These are phyloP conservation scores for Phyllosticta paracitricarpa DNA, from an alignment of 2,329 filamentous ascomycete genomes.

Conservation along the genomic window DNA sequence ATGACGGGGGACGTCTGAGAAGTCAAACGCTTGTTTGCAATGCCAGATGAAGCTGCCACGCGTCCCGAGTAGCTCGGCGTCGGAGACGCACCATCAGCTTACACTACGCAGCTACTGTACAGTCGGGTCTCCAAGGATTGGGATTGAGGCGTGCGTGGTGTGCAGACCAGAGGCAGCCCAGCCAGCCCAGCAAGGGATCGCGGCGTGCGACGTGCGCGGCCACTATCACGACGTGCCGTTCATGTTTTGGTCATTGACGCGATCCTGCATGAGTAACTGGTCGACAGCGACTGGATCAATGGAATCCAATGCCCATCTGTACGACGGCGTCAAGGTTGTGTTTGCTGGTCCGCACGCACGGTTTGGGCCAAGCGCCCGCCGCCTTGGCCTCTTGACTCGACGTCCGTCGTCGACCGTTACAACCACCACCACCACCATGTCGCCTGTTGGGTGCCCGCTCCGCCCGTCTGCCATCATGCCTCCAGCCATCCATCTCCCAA, in stretches of 20 bases:
- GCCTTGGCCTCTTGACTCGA: background rate
- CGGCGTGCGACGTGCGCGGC: background rate
- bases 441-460: background rate
- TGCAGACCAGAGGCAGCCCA: background rate
- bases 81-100: constrained; percentile 9
- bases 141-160: background rate
- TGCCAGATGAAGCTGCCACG: background rate
- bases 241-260: background rate
- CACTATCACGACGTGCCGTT: background rate
- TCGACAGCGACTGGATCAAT: background rate
- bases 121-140: constrained; percentile 6
- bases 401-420: background rate
- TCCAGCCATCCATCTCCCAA: background rate
- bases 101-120: constrained; percentile 5
- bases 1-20: background rate
- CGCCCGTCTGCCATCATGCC: background rate
- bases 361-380: background rate
- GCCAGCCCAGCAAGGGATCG: background rate
- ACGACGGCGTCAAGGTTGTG: background rate
- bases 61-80: constrained; percentile 6
- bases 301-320: background rate
- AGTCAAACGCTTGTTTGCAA: constrained; percentile 2
- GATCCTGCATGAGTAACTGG: background rate
- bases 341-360: background rate
- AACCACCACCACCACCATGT: background rate